Percentiles rank a stretch among this genome's conserved stretches.
phyloP scores from a whole-genome alignment of 2,329 filamentous ascomycete genomes.

The Fusarium nurragi region DNA sequence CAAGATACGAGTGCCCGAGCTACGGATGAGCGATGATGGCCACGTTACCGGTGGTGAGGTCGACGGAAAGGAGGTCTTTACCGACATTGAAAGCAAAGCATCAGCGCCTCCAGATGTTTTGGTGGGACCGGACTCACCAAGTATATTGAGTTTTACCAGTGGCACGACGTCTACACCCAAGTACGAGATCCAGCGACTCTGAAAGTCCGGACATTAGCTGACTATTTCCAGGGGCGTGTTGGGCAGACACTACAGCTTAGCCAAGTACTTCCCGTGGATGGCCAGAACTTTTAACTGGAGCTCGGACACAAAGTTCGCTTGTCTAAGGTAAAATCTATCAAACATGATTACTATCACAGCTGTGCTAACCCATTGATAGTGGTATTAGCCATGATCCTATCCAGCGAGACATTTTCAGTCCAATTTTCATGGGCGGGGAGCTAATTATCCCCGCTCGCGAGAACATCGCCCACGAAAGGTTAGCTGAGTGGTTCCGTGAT shows the following conservation, averaged over 20 bases:
- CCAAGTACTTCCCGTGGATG: slow-evolving; percentile 7
- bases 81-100: neutral
- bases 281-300: neutral
- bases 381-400: no score
- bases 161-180: neutral
- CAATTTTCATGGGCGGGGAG: no score
- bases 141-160: neutral
- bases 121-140: neutral
- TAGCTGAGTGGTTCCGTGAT: no score
- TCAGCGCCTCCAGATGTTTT: neutral
- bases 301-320: no score
- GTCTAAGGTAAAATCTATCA: no score
- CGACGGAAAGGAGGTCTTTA: neutral
- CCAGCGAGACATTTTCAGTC: no score
- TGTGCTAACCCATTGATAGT: no score
- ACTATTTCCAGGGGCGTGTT: neutral
- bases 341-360: no score
- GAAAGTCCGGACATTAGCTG: no score
- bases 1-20: neutral
- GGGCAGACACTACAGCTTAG: neutral
- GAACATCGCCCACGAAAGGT: no score
- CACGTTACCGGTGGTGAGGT: neutral
- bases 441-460: no score
- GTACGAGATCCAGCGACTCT: neutral
- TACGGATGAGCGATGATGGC: neutral